Evolutionary conservation across 2,329 filamentous ascomycete species (phyloP), one percentile per base, ranked within the genome.

Genomic region (Myrmaecium sp.): DNA sequence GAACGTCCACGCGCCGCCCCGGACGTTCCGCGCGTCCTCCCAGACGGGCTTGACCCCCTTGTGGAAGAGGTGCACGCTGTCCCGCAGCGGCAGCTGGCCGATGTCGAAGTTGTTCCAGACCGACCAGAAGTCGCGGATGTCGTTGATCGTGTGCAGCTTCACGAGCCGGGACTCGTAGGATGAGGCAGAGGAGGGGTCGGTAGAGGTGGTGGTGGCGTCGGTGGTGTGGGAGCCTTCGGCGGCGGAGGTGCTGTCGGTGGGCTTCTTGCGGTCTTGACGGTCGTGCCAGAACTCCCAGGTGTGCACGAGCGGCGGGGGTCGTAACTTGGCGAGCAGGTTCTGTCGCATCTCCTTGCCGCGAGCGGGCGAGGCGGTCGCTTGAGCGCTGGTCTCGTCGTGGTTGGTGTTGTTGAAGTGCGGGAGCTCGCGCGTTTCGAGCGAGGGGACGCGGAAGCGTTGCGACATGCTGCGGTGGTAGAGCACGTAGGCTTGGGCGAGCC

Each of bases 1-100:
- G 54, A 95, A 92, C 13, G 82, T 91, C 82, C 82, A 94, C 48
- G 78, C 77, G 26, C 86, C 86, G 27, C 86, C 86, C 34, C 73
- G 65, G 32, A 76, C 62, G 54, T 94, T 94, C 42, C 89, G 73
- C 21, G 79, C 69, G 48, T 95, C 86, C 55, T 84, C 80, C 64
- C 83, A 79, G 22, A 83, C 69, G 12, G 76, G 80, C 58, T 80
- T 77, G 51, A 84, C 78, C 39, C 80, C 72, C 39, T 74, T 63
- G 69, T 80, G 81, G 56, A 79, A 81, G 49, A 84, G 74, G 56
- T 84, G 77, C 15, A 79, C 77, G 25, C 46, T 54, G 42, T 64
- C 60, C 10, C 77, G 71, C 37, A 83, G 60, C 27, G 75, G 65
- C 28, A 81, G 64, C 61, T 69, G 74, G 15, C 72, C 65, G 52